A percentile compares a stretch with the other conserved stretches of the same genome.
Evolutionary conservation across 2,329 filamentous ascomycete species (phyloP).

Genomic region (Camptophora hylomeconis): DNA sequence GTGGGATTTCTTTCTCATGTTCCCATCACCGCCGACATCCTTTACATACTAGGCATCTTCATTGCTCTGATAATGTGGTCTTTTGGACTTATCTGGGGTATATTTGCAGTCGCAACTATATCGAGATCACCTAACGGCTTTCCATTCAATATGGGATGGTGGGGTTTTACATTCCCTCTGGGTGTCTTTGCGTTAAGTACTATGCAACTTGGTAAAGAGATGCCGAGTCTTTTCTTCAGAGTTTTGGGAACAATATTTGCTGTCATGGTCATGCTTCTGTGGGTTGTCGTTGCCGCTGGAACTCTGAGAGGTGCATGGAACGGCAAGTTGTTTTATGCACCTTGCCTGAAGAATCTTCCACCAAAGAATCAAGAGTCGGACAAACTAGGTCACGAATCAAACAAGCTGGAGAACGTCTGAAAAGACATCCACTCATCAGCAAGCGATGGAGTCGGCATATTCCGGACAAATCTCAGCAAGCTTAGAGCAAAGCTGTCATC

Average conservation of each 20-base stretch:
- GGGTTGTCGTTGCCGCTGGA: conserved; percentile 39
- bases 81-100: conserved; percentile 28
- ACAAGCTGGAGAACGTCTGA: too few species aligned
- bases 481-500: too few species aligned
- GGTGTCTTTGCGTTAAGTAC: conserved; percentile 42
- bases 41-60: conserved; percentile 25
- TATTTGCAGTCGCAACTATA: conserved; percentile 26
- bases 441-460: too few species aligned
- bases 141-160: conserved; percentile 52
- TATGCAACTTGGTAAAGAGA: conserved; percentile 32
- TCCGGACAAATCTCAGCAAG: too few species aligned
- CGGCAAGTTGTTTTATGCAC: conserved; percentile 41
- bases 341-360: conserved; percentile 34
- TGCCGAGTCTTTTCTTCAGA: conserved; percentile 43
- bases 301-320: conserved; percentile 36
- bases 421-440: too few species aligned
- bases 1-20: conserved; percentile 17
- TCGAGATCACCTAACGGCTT: conserved; percentile 26
- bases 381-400: too few species aligned
- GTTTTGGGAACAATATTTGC: conserved; percentile 44
- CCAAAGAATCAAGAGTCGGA: conserved; percentile 8
- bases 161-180: conserved; percentile 47
- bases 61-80: conserved; percentile 26
- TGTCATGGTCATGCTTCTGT: conserved; percentile 39
- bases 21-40: conserved; percentile 20